phyloP scores from a whole-genome alignment of 2,329 filamentous ascomycete species.

The Aureobasidium melanogenum region DNA sequence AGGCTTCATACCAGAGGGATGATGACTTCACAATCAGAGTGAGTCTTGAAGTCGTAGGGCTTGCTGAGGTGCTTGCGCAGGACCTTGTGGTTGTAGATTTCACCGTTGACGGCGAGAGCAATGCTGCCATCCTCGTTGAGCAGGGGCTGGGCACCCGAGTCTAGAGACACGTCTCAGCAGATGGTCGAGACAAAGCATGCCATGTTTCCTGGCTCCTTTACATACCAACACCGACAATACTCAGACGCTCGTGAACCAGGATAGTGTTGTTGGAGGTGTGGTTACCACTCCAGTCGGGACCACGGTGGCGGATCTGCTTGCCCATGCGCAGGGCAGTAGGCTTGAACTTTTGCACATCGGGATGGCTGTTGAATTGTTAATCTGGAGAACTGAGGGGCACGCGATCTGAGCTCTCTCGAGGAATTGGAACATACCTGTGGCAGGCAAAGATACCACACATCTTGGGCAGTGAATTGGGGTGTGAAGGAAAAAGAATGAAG shows the following conservation, averaged over 20 bases:
- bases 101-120: constrained; percentile 93
- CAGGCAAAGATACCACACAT: constrained; percentile 99
- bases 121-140: constrained; percentile 84
- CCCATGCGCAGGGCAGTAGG: constrained; percentile 85
- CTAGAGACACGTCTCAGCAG: constrained; percentile 36
- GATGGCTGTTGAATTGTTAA: constrained; percentile 49
- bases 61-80: constrained; percentile 78
- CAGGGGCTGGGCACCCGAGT: constrained; percentile 90
- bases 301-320: constrained; percentile 93
- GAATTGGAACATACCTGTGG: constrained; percentile 56
- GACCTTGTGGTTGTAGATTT: constrained; percentile 99
- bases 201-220: constrained; percentile 1
- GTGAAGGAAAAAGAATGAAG: not conserved
- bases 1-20: constrained; percentile 69
- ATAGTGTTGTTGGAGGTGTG: constrained; percentile 87
- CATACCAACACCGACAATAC: constrained; percentile 92
- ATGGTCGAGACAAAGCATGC: not conserved
- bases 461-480: constrained; percentile 29
- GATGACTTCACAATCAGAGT: constrained; percentile 97
- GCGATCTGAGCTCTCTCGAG: not conserved
- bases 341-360: constrained; percentile 95
- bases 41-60: constrained; percentile 94
- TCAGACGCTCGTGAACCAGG: constrained; percentile 92
- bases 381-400: constrained; percentile 17
- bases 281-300: constrained; percentile 90